Conservation (phyloP, 2,329 filamentous ascomycete species). For the Stylonectria norvegica region DNA sequence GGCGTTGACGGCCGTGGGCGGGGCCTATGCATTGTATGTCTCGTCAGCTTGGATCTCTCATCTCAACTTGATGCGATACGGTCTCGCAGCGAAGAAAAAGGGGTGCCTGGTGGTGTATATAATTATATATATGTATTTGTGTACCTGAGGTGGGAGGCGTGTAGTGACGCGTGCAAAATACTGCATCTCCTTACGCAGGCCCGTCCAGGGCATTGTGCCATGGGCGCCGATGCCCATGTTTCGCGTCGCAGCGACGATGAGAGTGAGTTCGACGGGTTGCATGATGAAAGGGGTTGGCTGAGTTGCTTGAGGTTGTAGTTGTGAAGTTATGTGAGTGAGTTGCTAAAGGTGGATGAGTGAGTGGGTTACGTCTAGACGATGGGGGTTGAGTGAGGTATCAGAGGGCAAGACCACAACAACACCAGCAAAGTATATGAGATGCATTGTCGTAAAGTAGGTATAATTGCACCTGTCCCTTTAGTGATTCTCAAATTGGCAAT, state of each 20-base stretch:
- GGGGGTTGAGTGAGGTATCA: no score
- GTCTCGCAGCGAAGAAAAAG: no score
- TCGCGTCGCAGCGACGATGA: conserved; percentile 90
- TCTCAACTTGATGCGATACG: not conserved
- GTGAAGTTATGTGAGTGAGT: conserved; percentile 1
- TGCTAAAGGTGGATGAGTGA: conserved; percentile 2
- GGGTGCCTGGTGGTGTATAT: no score
- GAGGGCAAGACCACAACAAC: no score
- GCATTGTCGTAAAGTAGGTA: no score
- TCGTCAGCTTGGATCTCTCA: not conserved
- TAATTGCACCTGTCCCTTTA: no score
- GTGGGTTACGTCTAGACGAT: no score
- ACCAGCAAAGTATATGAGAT: no score
- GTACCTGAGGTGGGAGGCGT: conserved; percentile 48
- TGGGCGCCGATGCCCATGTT: conserved; percentile 82
- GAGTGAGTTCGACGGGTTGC: conserved; percentile 63
- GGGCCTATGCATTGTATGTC: conserved; percentile 19
- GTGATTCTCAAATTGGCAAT: no score
- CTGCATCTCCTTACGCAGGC: conserved; percentile 85
- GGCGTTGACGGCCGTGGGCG: conserved; percentile 54
- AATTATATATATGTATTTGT: no score
- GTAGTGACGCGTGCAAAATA: conserved; percentile 93
- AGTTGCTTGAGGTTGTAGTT: conserved; percentile 6
- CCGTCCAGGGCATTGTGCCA: conserved; percentile 83
- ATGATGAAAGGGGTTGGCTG: conserved; percentile 26